phyloP scores from a whole-genome alignment of 257 asterid species.

The Nicotiana knightiana region DNA sequence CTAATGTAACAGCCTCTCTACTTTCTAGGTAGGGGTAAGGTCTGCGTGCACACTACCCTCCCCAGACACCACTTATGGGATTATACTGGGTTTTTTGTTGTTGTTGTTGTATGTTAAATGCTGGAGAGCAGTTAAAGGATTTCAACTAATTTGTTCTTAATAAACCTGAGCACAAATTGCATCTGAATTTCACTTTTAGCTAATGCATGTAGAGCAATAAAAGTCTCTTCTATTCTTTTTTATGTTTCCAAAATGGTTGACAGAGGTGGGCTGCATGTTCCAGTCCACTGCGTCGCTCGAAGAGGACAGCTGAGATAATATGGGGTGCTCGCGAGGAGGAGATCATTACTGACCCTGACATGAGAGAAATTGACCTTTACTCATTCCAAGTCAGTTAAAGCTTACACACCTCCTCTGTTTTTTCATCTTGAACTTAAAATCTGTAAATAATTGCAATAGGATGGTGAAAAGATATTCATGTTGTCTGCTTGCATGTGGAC shows the following conservation, averaged over 20 bases:
- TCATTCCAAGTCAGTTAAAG: conserved; percentile 72
- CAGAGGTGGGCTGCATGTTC: conserved; percentile 18
- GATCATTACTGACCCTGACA: conserved; percentile 63
- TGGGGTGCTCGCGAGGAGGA: conserved; percentile 74
- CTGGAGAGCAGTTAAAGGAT: neutral
- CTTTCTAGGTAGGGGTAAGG: too few relatives aligned
- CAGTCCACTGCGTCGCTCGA: conserved; percentile 87
- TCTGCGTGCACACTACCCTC: too few relatives aligned
- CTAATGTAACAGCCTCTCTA: too few relatives aligned
- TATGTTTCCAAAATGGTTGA: conserved; percentile 12
- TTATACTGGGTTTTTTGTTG: too few relatives aligned
- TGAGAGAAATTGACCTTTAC: conserved; percentile 91
- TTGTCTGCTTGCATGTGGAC: conserved; percentile 5
- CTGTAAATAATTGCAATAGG: neutral
- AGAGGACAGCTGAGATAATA: conserved; percentile 93
- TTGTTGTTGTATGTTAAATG: neutral
- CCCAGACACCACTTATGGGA: too few relatives aligned
- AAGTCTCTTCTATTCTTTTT: conserved; percentile 1
- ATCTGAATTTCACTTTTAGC: neutral
- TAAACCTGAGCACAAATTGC: neutral
- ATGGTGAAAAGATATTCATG: neutral
- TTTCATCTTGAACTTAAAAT: neutral
- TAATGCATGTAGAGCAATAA: neutral
- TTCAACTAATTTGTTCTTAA: neutral
- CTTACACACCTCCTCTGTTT: neutral